Evolutionary conservation across 1,139 yeast species (phyloP), one percentile per base, ranked within the genome.

Genomic region (Yamadazyma sp.): DNA sequence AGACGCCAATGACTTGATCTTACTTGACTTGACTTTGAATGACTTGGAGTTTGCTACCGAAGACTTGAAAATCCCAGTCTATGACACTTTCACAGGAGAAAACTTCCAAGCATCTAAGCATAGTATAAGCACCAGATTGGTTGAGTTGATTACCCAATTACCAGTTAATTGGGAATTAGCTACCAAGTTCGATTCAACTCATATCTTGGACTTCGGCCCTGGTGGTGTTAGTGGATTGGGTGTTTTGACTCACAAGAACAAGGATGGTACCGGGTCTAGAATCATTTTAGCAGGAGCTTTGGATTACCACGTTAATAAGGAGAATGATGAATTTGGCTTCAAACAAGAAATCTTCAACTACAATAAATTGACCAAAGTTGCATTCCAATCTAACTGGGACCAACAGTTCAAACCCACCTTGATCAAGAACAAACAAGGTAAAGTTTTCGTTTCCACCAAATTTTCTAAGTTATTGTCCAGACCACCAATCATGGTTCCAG

Each of bases 191-290:
- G 59, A 76, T 40, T 78, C 94, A 22, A 86, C 97, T 38, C 98
- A 94, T 62, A 79, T 92, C 53, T 67, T 92, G 51, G 99, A 92
- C 66, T 92, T 92, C 57, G 99, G 99, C 59, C 99, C 98, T 46
- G 98, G 99, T 66, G 98, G 98, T 54, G 83, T 87, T 38, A 87
- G 98, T 36, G 99, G 99, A 53, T 76, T 92, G 53, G 98, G 98
- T 67, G 85, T 87, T 48, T 78, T 92, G 56, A 92, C 98, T 44
- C 96, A 89, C 69, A 85, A 96, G 69, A 92, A 91, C 73, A 92
- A 91, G 70, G 98, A 92, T 59, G 99, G 99, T 68, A 88, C 98
- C 41, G 99, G 99, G 66, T 85, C 88, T 37, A 85, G 99, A 68
- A 74, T 92, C 46, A 87, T 92, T 54, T 77, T 94, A 52, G 98